Evolutionary conservation across 1,139 yeast genomes (phyloP), one percentile per base, ranked within the genome.

Genomic region (Yamadazyma taylorii): DNA sequence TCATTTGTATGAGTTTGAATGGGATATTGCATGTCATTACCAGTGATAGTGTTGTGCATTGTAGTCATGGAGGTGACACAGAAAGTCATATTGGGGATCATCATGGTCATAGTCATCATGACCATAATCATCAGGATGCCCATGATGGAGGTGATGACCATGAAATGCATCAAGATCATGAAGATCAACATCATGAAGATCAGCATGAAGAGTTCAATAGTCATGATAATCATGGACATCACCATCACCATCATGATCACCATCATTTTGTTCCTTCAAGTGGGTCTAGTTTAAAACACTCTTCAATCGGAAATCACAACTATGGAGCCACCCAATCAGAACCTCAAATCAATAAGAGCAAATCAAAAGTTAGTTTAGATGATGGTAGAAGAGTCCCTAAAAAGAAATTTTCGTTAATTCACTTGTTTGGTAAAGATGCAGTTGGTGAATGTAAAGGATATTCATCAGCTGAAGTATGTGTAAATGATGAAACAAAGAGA

Each of bases 21-120:
- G 59, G 69, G 17, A 32, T 82, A 0, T 78, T 90, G 12, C 96
- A 90, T 56, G 59, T 79, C 30, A 58, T 82, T 38, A 87, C 97
- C 2, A 79, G 92, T 40, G 87, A 86, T 52, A 82, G 94, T 22
- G 77, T 90, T 21, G 87, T 90, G 0, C 96, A 89, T 54, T 89
- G 97, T 58, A 82, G 79, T 13, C 96, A 89, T 51, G 66, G 63
- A 16, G 63, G 60, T 7, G 74, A 36, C n/a, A 13, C n/a, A 13
- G 62, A 27, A 29, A 26, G n/a, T 24, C 27, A 40, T n/a, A n/a
- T n/a, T 31, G 45, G 36, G 2, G 17, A 36, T 10, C 21, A 14
- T 4, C 28, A 16, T 10, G 21, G n/a, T 17, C 24, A 22, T 15
- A 7, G 15, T 15, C 32, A 17, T 17, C 21, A 37, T 19, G 39